Percentiles rank a stretch among this genome's conserved stretches.
Conservation (phyloP, 1,284 basidiomycete genomes). For the Vanrija pseudolonga region DNA sequence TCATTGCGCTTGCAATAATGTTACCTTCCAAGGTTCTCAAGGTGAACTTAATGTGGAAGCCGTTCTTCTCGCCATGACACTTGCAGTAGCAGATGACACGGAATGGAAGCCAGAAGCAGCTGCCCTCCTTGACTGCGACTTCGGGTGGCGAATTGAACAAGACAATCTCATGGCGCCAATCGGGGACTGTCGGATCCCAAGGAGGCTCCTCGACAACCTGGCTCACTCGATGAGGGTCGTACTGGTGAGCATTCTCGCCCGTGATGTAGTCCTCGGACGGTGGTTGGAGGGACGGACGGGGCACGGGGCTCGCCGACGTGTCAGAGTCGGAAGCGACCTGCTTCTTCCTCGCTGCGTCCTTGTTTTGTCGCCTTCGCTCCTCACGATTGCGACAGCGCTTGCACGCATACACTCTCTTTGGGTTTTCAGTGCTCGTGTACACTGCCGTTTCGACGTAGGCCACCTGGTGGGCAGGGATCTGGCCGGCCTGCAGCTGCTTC, state of each 20-base stretch:
- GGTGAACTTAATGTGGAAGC: constrained; percentile 87
- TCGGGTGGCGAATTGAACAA: constrained; percentile 95
- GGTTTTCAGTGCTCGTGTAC: constrained; percentile 42
- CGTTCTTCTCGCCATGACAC: constrained; percentile 95
- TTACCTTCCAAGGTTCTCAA: constrained; percentile 78
- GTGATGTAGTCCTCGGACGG: constrained; percentile 39
- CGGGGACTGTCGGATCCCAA: constrained; percentile 37
- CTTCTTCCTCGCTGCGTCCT: constrained; percentile 41
- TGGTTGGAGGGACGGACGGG: constrained; percentile 15
- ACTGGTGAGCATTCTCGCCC: constrained; percentile 37
- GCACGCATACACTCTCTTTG: constrained; percentile 65
- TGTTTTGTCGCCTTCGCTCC: constrained; percentile 53
- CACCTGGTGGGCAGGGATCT: constrained; percentile 34
- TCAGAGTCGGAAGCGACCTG: constrained; percentile 29
- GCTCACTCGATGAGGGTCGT: constrained; percentile 34
- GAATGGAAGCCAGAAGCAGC: constrained; percentile 76
- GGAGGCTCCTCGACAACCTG: constrained; percentile 44
- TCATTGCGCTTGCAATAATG: constrained; percentile 75
- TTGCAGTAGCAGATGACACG: constrained; percentile 98
- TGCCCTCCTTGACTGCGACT: constrained; percentile 83
- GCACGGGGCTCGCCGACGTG: constrained; percentile 14
- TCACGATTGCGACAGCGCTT: constrained; percentile 79
- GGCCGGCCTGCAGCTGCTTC: constrained; percentile 42
- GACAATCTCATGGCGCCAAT: constrained; percentile 64
- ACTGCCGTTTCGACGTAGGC: constrained; percentile 46